Evolutionary conservation across 139 green algal genomes (phyloP).

Genomic region (Picochlorum costavermella): DNA sequence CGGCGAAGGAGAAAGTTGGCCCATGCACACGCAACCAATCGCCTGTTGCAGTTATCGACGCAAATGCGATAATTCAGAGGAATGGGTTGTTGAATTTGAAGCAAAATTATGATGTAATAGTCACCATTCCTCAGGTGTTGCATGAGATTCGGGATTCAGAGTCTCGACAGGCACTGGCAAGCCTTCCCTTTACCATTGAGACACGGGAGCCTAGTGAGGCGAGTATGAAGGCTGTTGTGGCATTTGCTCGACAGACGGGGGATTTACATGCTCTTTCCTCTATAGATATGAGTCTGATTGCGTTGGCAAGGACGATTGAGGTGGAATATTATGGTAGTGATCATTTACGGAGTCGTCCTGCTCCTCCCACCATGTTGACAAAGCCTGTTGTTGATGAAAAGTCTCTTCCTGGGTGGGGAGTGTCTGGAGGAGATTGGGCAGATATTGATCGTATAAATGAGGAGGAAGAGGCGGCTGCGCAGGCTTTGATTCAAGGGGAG

Average conservation of each 20-base stretch:
- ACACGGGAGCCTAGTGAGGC: constrained; percentile 58
- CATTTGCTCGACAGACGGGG: constrained; percentile 76
- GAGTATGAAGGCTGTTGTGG: constrained; percentile 59
- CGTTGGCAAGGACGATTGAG: constrained; percentile 73
- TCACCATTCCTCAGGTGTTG: constrained; percentile 73
- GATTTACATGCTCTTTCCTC: constrained; percentile 76
- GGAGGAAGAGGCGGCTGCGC: constrained; percentile 38
- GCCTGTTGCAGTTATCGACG: constrained; percentile 60
- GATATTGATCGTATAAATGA: constrained; percentile 63
- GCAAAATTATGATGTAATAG: constrained; percentile 32
- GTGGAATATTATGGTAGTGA: constrained; percentile 41
- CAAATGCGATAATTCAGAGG: constrained; percentile 81
- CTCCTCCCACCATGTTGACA: constrained; percentile 12
- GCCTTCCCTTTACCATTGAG: constrained; percentile 50
- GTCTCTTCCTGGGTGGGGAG: constrained; percentile 73
- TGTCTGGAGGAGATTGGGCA: constrained; percentile 56
- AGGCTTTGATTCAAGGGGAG: constrained; percentile 8
- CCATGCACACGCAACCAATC: neutral
- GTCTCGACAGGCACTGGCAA: constrained; percentile 45
- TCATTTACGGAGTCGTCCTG: constrained; percentile 49
- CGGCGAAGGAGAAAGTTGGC: neutral
- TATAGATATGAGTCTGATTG: constrained; percentile 74
- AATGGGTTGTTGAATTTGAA: constrained; percentile 34
- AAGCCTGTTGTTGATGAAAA: constrained; percentile 14
- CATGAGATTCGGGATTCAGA: constrained; percentile 69